Base-by-base conservation (phyloP, 768 basidiomycete genomes). In the Tylopilus rubrobrunneus region DNA sequence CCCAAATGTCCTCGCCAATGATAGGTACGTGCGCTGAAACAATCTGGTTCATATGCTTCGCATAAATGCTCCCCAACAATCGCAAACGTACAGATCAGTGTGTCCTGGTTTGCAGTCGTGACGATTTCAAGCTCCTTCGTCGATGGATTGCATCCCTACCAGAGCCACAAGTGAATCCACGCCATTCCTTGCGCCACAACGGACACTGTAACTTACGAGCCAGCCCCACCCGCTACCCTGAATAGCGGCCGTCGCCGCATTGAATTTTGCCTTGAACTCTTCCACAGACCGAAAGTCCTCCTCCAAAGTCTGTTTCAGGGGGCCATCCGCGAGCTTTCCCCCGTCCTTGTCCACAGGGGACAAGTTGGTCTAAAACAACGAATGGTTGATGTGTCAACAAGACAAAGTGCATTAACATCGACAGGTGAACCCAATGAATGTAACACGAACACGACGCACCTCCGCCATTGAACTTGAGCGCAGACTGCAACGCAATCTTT, bases 211-310 rank as follows among this genome's bases (percentile, higher is more conserved):
- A 74, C 78, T 56, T 61, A 86, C 92, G 55, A 99, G 80, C 97
- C 97, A 99, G 43, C 95, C 96, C 97, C 97, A 99, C 3, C 97
- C 97, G 61, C 89, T 92, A 27, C 97, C 97, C 73, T 99, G 97
- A 51, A 99, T 88, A 49, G 80, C 93, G 31, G 88, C 92, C 23
- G 96, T 96, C 57, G 80, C 80, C 25, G 93, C 73, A 72, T 96
- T 98, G 71, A 98, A 82, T 57, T 80, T 78, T 62, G 84, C 86
- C 78, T 96, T 94, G 69, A 98, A 85, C 23, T 73, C 82, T 14
- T 94, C 93, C 49, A 98, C 74, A 4, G 87, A 87, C 12, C 95
- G 94, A 66, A 98, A 99, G 62, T 89, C 87, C 42, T 80, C 75
- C 59, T 85, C 78, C 59, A 96, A 77, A 9, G 89, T 88, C 42